A percentile compares a stretch with the other conserved stretches of the same genome.
Conservation (phyloP, 2,329 filamentous ascomycete species). For the Podosphaera aphanis region DNA sequence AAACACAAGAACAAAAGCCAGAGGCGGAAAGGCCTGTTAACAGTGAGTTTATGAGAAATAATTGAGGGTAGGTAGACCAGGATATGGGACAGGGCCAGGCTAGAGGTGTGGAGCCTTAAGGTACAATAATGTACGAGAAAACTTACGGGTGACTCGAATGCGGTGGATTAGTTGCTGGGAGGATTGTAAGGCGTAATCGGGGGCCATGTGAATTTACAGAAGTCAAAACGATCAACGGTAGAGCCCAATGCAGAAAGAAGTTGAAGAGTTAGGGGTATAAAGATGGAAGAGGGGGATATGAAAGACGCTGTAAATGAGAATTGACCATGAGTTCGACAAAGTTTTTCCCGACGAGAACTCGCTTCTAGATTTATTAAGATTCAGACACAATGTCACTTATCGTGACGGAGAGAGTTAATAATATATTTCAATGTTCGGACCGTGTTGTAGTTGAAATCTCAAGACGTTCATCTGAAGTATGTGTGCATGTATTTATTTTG, state of each 20-base stretch:
- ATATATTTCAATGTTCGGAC: too few relatives aligned
- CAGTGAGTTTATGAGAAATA: constrained; percentile 5
- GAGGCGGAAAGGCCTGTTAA: background rate
- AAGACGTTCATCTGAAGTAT: too few relatives aligned
- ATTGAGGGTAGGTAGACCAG: constrained; percentile 18
- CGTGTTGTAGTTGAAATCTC: too few relatives aligned
- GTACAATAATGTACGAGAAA: background rate
- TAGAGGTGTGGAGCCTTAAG: background rate
- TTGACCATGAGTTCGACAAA: background rate
- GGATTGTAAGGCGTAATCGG: background rate
- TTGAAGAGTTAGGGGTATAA: background rate
- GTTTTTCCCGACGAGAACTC: background rate
- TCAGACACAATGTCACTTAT: background rate
- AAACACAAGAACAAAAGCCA: background rate
- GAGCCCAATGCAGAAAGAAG: background rate
- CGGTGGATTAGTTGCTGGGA: background rate
- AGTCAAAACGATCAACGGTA: background rate
- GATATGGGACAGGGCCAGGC: constrained; percentile 5
- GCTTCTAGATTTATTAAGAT: background rate
- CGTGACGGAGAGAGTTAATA: background rate
- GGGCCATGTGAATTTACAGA: background rate
- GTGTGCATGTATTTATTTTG: too few relatives aligned
- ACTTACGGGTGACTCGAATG: background rate
- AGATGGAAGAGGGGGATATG: background rate
- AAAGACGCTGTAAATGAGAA: background rate